Percentiles rank a stretch among this genome's conserved stretches.
These are phyloP conservation scores for Sarocladium kiliense DNA, from an alignment of 2,329 filamentous ascomycete genomes.

Conservation along the genomic window DNA sequence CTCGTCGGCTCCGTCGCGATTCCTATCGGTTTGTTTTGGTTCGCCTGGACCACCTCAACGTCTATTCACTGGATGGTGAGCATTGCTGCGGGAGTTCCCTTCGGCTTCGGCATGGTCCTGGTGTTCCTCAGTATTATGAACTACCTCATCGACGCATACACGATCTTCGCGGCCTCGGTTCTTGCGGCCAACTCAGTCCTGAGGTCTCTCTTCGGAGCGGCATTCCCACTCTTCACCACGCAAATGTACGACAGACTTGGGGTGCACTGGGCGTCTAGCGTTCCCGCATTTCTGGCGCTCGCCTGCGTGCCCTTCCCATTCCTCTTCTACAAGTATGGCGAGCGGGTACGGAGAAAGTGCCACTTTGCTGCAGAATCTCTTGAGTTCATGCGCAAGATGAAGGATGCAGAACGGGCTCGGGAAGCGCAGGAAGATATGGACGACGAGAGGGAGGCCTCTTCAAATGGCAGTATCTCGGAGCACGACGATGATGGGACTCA, in stretches of 20 bases:
- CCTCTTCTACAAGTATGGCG: slow-evolving; percentile 64
- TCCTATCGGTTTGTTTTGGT: slow-evolving; percentile 54
- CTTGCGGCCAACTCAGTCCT: slow-evolving; percentile 64
- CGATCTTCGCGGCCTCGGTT: slow-evolving; percentile 66
- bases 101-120: slow-evolving; percentile 50
- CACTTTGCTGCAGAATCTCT: slow-evolving; percentile 11
- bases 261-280: slow-evolving; percentile 64
- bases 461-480: not conserved
- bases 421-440: not conserved
- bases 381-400: slow-evolving; percentile 11
- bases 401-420: slow-evolving; percentile 3
- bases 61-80: slow-evolving; percentile 48
- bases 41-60: slow-evolving; percentile 52
- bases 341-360: slow-evolving; percentile 10
- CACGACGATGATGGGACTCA: not conserved
- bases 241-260: slow-evolving; percentile 49
- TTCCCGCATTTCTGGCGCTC: slow-evolving; percentile 65
- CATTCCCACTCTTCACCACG: slow-evolving; percentile 63
- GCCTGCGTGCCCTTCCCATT: slow-evolving; percentile 66
- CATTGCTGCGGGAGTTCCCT: slow-evolving; percentile 26
- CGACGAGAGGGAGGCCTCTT: not conserved
- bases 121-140: slow-evolving; percentile 56
- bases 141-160: slow-evolving; percentile 61
- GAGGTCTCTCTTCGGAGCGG: slow-evolving; percentile 62
- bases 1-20: slow-evolving; percentile 50